Evolutionary conservation across 1,284 basidiomycete species (phyloP), one percentile per base, ranked within the genome.

Genomic region (Mixia osmundae): DNA sequence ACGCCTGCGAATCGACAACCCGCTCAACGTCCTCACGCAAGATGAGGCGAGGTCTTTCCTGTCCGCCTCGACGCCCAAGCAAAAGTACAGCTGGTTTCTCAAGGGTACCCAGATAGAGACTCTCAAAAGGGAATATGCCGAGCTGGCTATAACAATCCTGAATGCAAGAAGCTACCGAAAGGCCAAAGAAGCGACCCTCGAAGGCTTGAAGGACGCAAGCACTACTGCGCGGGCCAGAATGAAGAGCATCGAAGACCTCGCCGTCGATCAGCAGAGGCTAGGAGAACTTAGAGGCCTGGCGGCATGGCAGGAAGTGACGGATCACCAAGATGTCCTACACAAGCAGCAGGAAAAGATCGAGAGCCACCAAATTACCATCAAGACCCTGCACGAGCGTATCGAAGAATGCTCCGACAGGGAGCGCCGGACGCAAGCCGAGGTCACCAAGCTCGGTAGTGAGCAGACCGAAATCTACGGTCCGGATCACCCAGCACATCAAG

Each of bases 51-150:
- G 82, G 25, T 75, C 80, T 47, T 99, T 97, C 58, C 61, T 99
- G 47, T 75, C 76, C 39, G 71, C 73, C 3, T 76, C 83, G 2
- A 68, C 73, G 33, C 68, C 79, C 2, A 56, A 64, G n/a, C 78
- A 87, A 56, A 85, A 94, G 54, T 97, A 97, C 59, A 70, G 74
- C 55, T 85, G 95, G 55, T 97, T 95, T 66, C 65, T 95, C 29
- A 69, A 72, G 22, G 91, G 91, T 7, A 97, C 89, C 0, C 79
- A 85, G 47, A 70, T 99, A 19, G 70, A 71, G 24, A 76, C 87
- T 50, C 70, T 99, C 16, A 71, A 69, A 4, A 71, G 79, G 20
- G 77, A 87, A 53, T 97, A 97, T 53, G 68, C 76, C 72, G 1
- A 58, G 11, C 12, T 21, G 6, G 7, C 14, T 7, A 7, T 18